Evolutionary conservation across 768 basidiomycete species (phyloP), one percentile per base, ranked within the genome.

Genomic region (Phaffia tasmanica): DNA sequence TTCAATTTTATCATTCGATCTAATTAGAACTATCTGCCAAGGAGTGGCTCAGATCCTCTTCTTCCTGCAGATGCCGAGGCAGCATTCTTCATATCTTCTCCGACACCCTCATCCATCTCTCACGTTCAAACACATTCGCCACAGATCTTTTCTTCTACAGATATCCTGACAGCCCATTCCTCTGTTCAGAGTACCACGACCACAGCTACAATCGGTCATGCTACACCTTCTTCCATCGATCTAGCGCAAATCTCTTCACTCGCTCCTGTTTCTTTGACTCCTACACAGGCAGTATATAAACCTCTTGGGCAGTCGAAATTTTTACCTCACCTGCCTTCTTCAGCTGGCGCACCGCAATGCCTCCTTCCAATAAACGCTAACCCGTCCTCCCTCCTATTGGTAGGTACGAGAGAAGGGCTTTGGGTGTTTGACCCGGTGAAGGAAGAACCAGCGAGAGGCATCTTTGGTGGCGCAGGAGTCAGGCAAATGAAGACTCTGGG

Each of bases 261-360:
- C 35, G 35, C 63, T 1, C 9, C 63, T 29, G n/a, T 32, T 15
- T 23, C 53, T 19, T 53, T 64, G 46, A 27, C 46, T 11, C 63
- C 63, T 7, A 48, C 63, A 4, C 63, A 54, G 27, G 50, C 57
- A 1, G 42, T 32, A 23, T 64, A 64, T 29, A 42, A 64, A 42
- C 54, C 63, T 6, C 63, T 64, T 48, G 63, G 63, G 1, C 35
- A 42, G 35, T 64, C 63, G 2, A 54, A 53, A 25, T 64, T 64
- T 56, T 48, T 64, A 32, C 63, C 63, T 46, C 63, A 64, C 42
- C 63, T 64, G 27, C 55, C 63, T n/a, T 64, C 63, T 1, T 42
- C 35, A 42, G 4, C 35, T 42, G 11, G 35, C 35, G 29, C 23
- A 29, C 63, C 63, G 8, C 63, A 56, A 21, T 64, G 63, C 11